Conservation (phyloP, 768 basidiomycete genomes). For the Lactifluus rugatus region DNA sequence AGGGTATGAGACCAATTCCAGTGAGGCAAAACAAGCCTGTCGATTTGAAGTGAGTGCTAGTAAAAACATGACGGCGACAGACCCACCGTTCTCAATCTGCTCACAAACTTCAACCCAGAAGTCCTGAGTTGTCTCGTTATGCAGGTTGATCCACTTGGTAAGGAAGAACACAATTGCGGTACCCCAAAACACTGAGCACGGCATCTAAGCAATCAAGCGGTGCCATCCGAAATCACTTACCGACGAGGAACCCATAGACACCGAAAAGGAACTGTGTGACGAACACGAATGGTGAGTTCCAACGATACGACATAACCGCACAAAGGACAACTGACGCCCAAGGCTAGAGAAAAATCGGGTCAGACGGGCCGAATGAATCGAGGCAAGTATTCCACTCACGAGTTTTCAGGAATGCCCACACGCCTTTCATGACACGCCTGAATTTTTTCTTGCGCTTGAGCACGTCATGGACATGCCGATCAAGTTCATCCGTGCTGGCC, state of each 20-base stretch:
- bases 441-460: slow-evolving; percentile 51
- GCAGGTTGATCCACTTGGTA: slow-evolving; percentile 56
- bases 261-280: slow-evolving; percentile 44
- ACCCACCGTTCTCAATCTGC: slow-evolving; percentile 64
- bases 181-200: slow-evolving; percentile 66
- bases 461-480: slow-evolving; percentile 72
- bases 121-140: slow-evolving; percentile 57
- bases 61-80: background rate
- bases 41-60: background rate
- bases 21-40: slow-evolving; percentile 70
- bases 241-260: slow-evolving; percentile 69
- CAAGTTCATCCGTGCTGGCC: slow-evolving; percentile 36
- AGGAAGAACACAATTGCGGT: slow-evolving; percentile 73
- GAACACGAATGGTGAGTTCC: background rate
- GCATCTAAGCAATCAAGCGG: slow-evolving; percentile 2
- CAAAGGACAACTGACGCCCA: slow-evolving; percentile 43
- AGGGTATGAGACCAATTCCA: slow-evolving; percentile 72
- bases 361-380: background rate
- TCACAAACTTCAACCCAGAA: slow-evolving; percentile 76
- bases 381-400: slow-evolving; percentile 35
- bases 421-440: slow-evolving; percentile 51
- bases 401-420: slow-evolving; percentile 81
- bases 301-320: background rate
- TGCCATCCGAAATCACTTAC: slow-evolving; percentile 28
- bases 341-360: slow-evolving; percentile 32